Evolutionary conservation across 1,284 basidiomycete species (phyloP).

Genomic region (Cutaneotrichosporon cutaneum): DNA sequence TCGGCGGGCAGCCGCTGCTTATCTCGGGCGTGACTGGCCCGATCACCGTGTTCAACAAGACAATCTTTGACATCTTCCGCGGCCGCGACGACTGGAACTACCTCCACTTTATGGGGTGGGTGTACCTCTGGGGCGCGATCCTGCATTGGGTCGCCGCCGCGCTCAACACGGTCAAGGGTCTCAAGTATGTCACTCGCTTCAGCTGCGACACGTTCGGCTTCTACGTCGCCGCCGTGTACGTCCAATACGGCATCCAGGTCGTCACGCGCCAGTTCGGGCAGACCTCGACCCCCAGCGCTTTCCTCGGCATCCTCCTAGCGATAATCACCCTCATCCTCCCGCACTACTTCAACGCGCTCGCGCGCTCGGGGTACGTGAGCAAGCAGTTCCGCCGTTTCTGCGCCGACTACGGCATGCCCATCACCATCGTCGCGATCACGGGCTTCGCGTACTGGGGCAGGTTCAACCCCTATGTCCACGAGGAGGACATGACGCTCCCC

Average conservation of each 20-base stretch:
- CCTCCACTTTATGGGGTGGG: slow-evolving; percentile 86
- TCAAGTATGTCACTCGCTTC: slow-evolving; percentile 82
- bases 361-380: slow-evolving; percentile 66
- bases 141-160: slow-evolving; percentile 85
- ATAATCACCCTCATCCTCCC: slow-evolving; percentile 70
- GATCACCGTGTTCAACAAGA: slow-evolving; percentile 88
- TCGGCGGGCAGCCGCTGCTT: slow-evolving; percentile 86
- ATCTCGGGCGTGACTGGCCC: slow-evolving; percentile 95
- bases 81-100: slow-evolving; percentile 56
- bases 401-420: slow-evolving; percentile 85
- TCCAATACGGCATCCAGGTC: slow-evolving; percentile 80
- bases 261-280: slow-evolving; percentile 68
- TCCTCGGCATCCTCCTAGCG: slow-evolving; percentile 69
- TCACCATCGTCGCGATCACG: slow-evolving; percentile 70
- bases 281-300: slow-evolving; percentile 58
- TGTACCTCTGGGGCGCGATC: slow-evolving; percentile 89
- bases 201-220: slow-evolving; percentile 94
- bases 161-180: slow-evolving; percentile 78
- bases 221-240: slow-evolving; percentile 68
- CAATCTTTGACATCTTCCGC: slow-evolving; percentile 76
- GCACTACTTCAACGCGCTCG: slow-evolving; percentile 69
- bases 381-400: slow-evolving; percentile 70
- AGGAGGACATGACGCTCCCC: slow-evolving; percentile 67
- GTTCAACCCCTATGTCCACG: slow-evolving; percentile 59
- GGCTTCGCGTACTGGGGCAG: slow-evolving; percentile 81